Evolutionary conservation across 495 filamentous ascomycete species (phyloP), one percentile per base, ranked within the genome.

Genomic region (Talaromyces borbonicus): DNA sequence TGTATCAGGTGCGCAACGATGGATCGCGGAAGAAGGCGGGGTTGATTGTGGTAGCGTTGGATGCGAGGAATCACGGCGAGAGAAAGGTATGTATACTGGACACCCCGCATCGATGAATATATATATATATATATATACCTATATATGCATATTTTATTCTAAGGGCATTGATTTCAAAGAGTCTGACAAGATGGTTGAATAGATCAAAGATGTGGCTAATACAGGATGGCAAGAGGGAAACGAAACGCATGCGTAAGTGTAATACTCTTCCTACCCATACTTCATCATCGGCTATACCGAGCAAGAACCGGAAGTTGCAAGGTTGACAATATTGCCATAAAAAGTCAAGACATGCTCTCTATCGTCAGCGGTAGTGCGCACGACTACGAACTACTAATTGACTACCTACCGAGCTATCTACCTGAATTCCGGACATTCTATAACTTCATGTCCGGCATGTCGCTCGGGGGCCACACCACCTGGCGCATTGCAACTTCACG

Each of bases 361-460:
- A 25, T 25, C 3, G 19, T 46, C 29, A 35, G 30, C 8, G 43
- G 43, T 7, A 20, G 25, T 14, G 29, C 43, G 5, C 43, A 46
- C 3, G 43, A 46, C 43, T 22, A 31, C 22, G 43, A 46, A 11
- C 31, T 46, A 1, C 18, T 46, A 4, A 46, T 46, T 5, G 30
- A 46, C 20, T 46, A 46, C 8, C 43, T 46, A 3, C 43, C 43
- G 4, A 18, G 8, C 11, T 46, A 36, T 24, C 43, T 46, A 4
- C 29, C 43, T 0, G 27, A 46, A 18, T 46, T 46, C 30, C 8
- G 36, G 5, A 46, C 24, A 12, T 46, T 46, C 30, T 46, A 46
- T 3, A 46, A 46, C 43, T 20, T 46, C 30, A 35, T 46, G 43
- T 46, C 43, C n/a, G 43, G 43, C n/a, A 35, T 46, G 7, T 46